Percentiles rank a stretch among this genome's conserved stretches.
phyloP scores from a whole-genome alignment of 148 eudicot genomes.

The Rhododendron simsii region DNA sequence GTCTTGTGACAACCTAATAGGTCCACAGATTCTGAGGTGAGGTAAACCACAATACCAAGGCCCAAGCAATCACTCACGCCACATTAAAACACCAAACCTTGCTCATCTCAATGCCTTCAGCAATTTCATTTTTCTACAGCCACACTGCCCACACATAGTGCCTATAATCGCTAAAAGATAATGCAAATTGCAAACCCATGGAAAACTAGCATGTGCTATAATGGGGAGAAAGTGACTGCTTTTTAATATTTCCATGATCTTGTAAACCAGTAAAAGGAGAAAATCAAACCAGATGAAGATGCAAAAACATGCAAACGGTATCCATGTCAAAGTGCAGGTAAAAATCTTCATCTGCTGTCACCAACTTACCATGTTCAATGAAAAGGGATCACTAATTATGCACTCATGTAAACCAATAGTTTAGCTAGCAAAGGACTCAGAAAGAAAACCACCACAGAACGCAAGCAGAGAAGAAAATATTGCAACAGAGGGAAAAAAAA shows the following conservation, averaged over 20 bases:
- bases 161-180: neutral
- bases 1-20: neutral
- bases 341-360: neutral
- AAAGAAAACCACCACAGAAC: neutral
- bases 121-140: neutral
- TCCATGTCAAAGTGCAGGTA: neutral
- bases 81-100: neutral
- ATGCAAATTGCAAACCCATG: neutral
- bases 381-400: neutral
- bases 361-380: neutral
- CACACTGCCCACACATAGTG: neutral
- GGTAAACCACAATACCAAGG: neutral
- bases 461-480: slow-evolving; percentile 1
- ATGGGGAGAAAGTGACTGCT: neutral
- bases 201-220: neutral
- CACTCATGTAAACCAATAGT: neutral
- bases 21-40: neutral
- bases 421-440: neutral
- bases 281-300: neutral
- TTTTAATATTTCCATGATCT: neutral
- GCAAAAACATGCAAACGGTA: neutral
- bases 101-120: neutral
- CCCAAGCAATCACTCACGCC: neutral
- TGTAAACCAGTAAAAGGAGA: neutral
- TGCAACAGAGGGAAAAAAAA: neutral